Conservation (phyloP, 2,329 filamentous ascomycete genomes). For the Aureobasidium leucospermi region DNA sequence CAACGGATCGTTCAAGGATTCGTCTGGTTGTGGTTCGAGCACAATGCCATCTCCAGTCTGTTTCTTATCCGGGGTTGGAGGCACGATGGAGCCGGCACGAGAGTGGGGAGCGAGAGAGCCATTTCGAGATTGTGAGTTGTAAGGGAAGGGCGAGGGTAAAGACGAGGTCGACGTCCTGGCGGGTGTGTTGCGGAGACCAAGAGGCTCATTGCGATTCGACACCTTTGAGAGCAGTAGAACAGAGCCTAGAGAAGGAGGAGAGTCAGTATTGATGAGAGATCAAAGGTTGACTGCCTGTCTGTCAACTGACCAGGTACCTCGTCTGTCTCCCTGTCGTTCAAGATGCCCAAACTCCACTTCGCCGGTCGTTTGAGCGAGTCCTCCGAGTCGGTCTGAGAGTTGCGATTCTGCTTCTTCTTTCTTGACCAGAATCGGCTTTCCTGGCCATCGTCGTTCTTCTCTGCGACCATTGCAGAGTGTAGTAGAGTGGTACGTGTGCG, state of each 20-base stretch:
- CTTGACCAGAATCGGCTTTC: slow-evolving; percentile 31
- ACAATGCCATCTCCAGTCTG: slow-evolving; percentile 79
- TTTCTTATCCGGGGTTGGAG: slow-evolving; percentile 50
- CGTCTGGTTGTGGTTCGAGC: slow-evolving; percentile 84
- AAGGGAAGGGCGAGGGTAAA: slow-evolving; percentile 21
- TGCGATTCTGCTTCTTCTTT: slow-evolving; percentile 44
- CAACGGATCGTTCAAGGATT: slow-evolving; percentile 80
- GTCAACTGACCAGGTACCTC: slow-evolving; percentile 68
- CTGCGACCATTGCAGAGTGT: slow-evolving; percentile 4
- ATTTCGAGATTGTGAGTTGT: slow-evolving; percentile 6
- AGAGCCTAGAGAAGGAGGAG: slow-evolving; percentile 41
- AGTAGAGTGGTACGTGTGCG: not conserved
- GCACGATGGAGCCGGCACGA: slow-evolving; percentile 12
- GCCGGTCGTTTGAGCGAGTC: slow-evolving; percentile 11
- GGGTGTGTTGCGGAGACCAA: slow-evolving; percentile 57
- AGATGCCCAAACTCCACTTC: slow-evolving; percentile 64
- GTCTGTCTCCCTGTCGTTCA: slow-evolving; percentile 73
- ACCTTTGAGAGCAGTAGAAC: slow-evolving; percentile 51
- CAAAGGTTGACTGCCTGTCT: not conserved
- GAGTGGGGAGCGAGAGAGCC: slow-evolving; percentile 9
- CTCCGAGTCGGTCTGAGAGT: slow-evolving; percentile 19
- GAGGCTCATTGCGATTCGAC: slow-evolving; percentile 54
- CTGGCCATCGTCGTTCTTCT: not conserved
- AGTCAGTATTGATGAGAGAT: not conserved
- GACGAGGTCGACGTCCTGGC: slow-evolving; percentile 32